These are phyloP conservation scores for Penicillium manginii DNA, from an alignment of 495 filamentous ascomycete genomes.

Conservation along the genomic window DNA sequence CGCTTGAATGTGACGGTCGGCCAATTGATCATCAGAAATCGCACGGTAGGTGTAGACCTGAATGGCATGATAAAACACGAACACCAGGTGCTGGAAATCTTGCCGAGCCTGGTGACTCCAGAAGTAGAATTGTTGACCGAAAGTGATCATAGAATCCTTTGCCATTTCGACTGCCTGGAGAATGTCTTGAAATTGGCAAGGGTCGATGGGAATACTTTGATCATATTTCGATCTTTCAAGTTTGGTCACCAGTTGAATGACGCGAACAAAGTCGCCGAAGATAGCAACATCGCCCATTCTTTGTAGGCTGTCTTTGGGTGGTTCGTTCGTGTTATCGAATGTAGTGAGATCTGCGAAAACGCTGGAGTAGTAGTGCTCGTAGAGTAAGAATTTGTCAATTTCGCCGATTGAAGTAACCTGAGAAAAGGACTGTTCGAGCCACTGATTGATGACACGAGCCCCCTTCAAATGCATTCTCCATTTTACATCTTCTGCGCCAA, in stretches of 20 bases:
- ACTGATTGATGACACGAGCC: slow-evolving; percentile 23
- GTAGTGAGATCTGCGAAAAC: slow-evolving; percentile 27
- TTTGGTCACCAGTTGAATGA: slow-evolving; percentile 25
- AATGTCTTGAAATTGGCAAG: neutral
- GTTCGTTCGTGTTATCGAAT: slow-evolving; percentile 17
- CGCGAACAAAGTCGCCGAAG: slow-evolving; percentile 27
- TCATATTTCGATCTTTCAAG: slow-evolving; percentile 19
- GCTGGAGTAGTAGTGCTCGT: slow-evolving; percentile 29
- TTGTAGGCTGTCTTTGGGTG: slow-evolving; percentile 7
- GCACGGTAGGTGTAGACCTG: slow-evolving; percentile 16
- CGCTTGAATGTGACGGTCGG: neutral
- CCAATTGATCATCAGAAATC: neutral
- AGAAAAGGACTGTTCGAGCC: slow-evolving; percentile 16
- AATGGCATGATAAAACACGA: slow-evolving; percentile 18
- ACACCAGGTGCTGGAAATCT: slow-evolving; percentile 13
- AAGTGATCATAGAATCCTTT: slow-evolving; percentile 1
- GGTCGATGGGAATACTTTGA: neutral
- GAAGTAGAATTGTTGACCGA: slow-evolving; percentile 8
- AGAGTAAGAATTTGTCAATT: slow-evolving; percentile 25
- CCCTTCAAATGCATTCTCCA: slow-evolving; percentile 31
- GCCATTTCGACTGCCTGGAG: slow-evolving; percentile 3
- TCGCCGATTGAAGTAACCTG: neutral
- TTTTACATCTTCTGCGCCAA: slow-evolving; percentile 17
- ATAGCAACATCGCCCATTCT: slow-evolving; percentile 22
- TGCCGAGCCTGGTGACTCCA: neutral